phyloP scores from a whole-genome alignment of 306 rosid genomes.

The Cucumis melo region DNA sequence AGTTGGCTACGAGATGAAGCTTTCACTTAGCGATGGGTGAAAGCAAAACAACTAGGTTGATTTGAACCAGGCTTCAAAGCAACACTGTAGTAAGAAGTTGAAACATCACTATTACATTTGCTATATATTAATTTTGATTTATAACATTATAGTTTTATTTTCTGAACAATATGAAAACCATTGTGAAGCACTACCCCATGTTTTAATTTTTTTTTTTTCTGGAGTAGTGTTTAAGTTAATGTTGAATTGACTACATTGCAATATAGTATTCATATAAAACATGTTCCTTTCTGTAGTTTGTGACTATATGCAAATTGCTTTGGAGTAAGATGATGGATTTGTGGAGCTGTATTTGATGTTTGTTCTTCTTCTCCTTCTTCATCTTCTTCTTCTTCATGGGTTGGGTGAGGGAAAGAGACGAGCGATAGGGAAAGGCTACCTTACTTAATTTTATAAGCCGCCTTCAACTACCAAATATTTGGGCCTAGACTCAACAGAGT shows the following conservation, averaged over 20 bases:
- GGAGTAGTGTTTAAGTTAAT: constrained; percentile 1
- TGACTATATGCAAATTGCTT: background rate
- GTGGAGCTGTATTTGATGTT: background rate
- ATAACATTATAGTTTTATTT: background rate
- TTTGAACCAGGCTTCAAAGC: background rate
- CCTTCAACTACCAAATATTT: background rate
- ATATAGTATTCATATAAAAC: background rate
- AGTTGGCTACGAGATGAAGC: background rate
- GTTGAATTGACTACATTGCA: background rate
- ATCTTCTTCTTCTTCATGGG: background rate
- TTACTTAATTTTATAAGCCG: background rate
- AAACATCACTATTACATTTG: constrained; percentile 6
- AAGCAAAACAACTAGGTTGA: background rate
- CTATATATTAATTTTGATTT: background rate
- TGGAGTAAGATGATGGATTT: constrained; percentile 2
- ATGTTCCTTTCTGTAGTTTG: background rate
- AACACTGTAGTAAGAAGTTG: constrained; percentile 4
- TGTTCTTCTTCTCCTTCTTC: background rate
- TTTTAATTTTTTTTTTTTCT: background rate
- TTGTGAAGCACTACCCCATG: background rate
- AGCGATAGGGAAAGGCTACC: background rate
- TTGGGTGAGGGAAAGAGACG: constrained; percentile 1
- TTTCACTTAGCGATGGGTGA: background rate
- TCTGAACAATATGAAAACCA: background rate
- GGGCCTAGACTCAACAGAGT: background rate